Conservation (phyloP, 139 green algal genomes). For the Coccomyxa sp. region DNA sequence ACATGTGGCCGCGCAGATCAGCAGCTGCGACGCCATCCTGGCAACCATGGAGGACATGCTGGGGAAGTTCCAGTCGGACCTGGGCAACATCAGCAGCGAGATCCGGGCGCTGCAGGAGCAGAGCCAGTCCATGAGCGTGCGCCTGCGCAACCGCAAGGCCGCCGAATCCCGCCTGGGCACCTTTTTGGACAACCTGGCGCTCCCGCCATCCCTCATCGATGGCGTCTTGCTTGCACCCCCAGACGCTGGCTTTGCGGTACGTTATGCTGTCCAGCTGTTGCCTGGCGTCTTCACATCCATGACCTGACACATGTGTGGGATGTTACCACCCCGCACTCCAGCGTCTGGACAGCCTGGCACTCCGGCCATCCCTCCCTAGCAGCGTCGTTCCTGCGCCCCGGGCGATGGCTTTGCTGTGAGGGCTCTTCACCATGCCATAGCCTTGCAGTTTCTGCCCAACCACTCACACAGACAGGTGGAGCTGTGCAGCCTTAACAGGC, state of each 20-base stretch:
- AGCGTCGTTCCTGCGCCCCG: too few species aligned
- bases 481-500: too few species aligned
- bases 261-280: background rate
- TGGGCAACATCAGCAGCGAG: slow-evolving; percentile 72
- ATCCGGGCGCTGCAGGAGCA: slow-evolving; percentile 85
- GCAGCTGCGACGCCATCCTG: slow-evolving; percentile 85
- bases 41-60: slow-evolving; percentile 85
- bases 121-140: slow-evolving; percentile 75
- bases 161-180: slow-evolving; percentile 62
- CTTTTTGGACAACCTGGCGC: slow-evolving; percentile 81
- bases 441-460: background rate
- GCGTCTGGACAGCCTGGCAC: too few species aligned
- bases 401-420: too few species aligned
- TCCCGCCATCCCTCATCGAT: slow-evolving; percentile 78
- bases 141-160: slow-evolving; percentile 78
- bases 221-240: slow-evolving; percentile 62
- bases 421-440: too few species aligned
- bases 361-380: too few species aligned
- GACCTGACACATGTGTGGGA: too few species aligned
- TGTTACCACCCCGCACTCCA: too few species aligned
- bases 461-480: background rate
- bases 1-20: slow-evolving; percentile 70
- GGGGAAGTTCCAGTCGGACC: slow-evolving; percentile 77
- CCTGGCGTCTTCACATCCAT: too few species aligned
- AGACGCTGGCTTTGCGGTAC: background rate